Evolutionary conservation across 768 basidiomycete species (phyloP).

Genomic region (Baorangia bicolor): DNA sequence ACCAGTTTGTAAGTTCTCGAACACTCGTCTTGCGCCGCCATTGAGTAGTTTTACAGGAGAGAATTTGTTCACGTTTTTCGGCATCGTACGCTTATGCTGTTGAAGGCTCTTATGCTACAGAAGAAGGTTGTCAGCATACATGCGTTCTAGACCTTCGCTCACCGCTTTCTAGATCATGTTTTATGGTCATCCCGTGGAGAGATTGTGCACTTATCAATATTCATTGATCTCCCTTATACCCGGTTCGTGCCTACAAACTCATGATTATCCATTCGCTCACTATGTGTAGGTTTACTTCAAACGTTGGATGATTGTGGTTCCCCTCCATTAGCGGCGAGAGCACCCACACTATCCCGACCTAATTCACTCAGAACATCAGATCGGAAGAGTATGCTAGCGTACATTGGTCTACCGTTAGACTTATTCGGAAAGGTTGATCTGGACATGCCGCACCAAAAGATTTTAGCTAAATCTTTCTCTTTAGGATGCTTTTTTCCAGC

Average conservation of each 20-base stretch:
- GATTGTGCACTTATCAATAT: slow-evolving; percentile 96
- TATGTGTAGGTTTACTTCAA: slow-evolving; percentile 70
- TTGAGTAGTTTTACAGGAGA: slow-evolving; percentile 48
- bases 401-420: slow-evolving; percentile 90
- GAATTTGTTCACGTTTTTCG: slow-evolving; percentile 94
- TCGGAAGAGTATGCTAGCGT: slow-evolving; percentile 85
- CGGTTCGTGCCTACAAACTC: slow-evolving; percentile 40
- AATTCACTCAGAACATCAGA: slow-evolving; percentile 87
- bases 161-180: slow-evolving; percentile 76
- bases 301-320: slow-evolving; percentile 90
- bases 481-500: slow-evolving; percentile 95
- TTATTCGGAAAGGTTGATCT: slow-evolving; percentile 79
- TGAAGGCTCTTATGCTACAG: slow-evolving; percentile 93
- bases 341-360: slow-evolving; percentile 64
- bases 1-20: slow-evolving; percentile 59
- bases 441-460: background rate
- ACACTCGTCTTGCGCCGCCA: background rate
- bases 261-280: slow-evolving; percentile 3
- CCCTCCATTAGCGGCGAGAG: slow-evolving; percentile 65
- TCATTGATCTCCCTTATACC: slow-evolving; percentile 93
- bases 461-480: slow-evolving; percentile 1
- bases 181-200: slow-evolving; percentile 94
- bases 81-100: slow-evolving; percentile 86
- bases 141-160: slow-evolving; percentile 5
- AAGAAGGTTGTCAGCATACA: slow-evolving; percentile 59